A percentile compares a stretch with the other conserved stretches of the same genome.
These are phyloP conservation scores for Leucosporidium scottii DNA, from an alignment of 768 basidiomycete genomes.

Conservation along the genomic window DNA sequence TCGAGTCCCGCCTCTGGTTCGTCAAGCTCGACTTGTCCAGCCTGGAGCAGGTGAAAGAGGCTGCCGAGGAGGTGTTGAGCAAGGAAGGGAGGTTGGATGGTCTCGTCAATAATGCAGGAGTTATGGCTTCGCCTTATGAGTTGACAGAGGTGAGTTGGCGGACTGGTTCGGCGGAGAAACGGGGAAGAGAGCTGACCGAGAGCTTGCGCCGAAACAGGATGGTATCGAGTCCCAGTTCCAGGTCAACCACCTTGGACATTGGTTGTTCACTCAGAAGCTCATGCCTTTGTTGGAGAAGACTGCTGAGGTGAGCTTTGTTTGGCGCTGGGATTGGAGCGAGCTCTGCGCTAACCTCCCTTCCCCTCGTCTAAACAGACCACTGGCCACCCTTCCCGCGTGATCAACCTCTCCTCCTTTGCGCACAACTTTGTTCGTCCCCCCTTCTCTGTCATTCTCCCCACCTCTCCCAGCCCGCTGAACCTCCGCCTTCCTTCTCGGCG, in stretches of 20 bases:
- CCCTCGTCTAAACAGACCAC: background rate
- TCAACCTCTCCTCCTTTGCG: constrained; percentile 20
- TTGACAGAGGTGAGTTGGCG: constrained; percentile 39
- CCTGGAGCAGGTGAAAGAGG: constrained; percentile 48
- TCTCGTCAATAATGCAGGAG: constrained; percentile 50
- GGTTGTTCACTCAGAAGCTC: constrained; percentile 12
- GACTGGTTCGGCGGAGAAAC: background rate
- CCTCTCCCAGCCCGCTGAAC: background rate
- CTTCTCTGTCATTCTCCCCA: background rate
- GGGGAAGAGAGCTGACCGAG: background rate
- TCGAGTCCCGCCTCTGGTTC: constrained; percentile 45
- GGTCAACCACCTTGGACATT: constrained; percentile 24
- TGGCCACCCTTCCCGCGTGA: constrained; percentile 16
- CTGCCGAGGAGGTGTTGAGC: constrained; percentile 51
- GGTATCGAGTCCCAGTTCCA: constrained; percentile 27
- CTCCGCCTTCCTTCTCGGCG: background rate
- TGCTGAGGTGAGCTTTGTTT: background rate
- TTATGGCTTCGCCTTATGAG: constrained; percentile 36
- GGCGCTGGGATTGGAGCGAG: background rate
- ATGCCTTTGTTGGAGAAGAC: constrained; percentile 21
- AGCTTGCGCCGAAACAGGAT: constrained; percentile 9
- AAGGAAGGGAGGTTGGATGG: constrained; percentile 55
- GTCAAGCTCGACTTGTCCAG: constrained; percentile 52
- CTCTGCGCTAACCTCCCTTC: background rate
- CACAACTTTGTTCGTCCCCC: constrained; percentile 21